Base-by-base conservation (phyloP, 257 asterid species). In the Fraxinus quadrangulata region DNA sequence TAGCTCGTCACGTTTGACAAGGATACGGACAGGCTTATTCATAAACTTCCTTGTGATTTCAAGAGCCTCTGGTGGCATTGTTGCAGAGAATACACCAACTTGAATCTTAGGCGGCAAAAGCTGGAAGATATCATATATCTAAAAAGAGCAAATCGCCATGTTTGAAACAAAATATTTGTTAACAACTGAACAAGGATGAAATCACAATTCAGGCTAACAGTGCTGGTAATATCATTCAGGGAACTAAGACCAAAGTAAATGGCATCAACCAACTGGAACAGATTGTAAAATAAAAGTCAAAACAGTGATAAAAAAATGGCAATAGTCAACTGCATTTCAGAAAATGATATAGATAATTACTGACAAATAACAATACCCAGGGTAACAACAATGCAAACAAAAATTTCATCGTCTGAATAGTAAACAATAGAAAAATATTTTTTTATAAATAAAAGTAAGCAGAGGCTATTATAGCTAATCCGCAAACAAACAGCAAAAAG, bases 21-120 rank as follows among this genome's bases (percentile, higher is more conserved):
- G 84, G 72, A 86, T 86, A 77, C 87, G 81, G 21, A 86, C 89
- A 30, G 89, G 89, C 68, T 83, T 86, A 75, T 79, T 86, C 89
- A 86, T 86, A 79, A 86, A 86, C 84, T 86, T 86, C 71, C 86
- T 79, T 3, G 89, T 86, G 70, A 86, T 83, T 80, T 86, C 89
- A 74, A 86, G 85, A 33, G 89, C 89, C 80, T 86, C 89, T 21
- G 87, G 87, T 2, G 89, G 89, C 89, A 86, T 86, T 13, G 89
- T 86, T 14, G 89, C 89, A 36, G 89, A 86, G 80, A 83, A 86
- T 6, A 86, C 87, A 42, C 89, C 89, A 30, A 86, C 89, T 70
- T 86, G 87, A 70, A 86, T 83, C 86, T 86, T 83, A 21, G 87
- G 87, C 36, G 89, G 89, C 69, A 86, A 77, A 61, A 86, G 82